Evolutionary conservation across 495 filamentous ascomycete species (phyloP), one percentile per base, ranked within the genome.

Genomic region (Penicillium atrosanguineum): DNA sequence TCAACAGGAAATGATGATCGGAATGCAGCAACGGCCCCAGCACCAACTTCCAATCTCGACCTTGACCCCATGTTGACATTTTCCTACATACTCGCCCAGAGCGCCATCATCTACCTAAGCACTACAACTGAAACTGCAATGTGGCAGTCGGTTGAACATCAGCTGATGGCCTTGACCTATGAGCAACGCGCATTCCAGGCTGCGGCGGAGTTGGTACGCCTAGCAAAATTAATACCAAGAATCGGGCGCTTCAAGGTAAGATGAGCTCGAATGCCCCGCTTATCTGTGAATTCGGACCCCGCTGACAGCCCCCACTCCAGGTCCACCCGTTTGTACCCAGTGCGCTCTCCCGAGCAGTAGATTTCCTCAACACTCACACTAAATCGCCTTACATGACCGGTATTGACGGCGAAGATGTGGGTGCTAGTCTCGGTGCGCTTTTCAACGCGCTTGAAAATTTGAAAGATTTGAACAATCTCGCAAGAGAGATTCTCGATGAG

Each of bases 121-220:
- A 44, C 41, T 7, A 44, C 41, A 44, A 44, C 41, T 12, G 41
- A 44, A 20, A 25, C 20, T 9, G 41, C 41, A 12, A 44, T 25
- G 21, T 44, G 41, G 41, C 41, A 44, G 41, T 44, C 41, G 4
- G 41, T 26, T 20, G 41, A 44, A 44, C 41, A 44, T 44, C 41
- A 44, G 11, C 20, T 44, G 5, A 44, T 20, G 21, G 41, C 41
- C 12, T 44, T 25, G 41, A 44, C 41, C 18, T 44, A 44, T n/a
- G 15, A 44, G 19, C 41, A 44, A 25, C 20, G 41, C 6, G 41
- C 41, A 26, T 44, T 44, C 41, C 41, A 20, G 41, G 41, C 41
- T 25, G 41, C 41, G 20, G 41, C 26, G 20, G 41, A 44, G 41
- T 25, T 44, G 8, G 21, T 44, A 25, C 20, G 20, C 16, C 19